Evolutionary conservation across 2,329 filamentous ascomycete genomes (phyloP), one percentile per base, ranked within the genome.

Genomic region (Macroventuria anomochaeta): DNA sequence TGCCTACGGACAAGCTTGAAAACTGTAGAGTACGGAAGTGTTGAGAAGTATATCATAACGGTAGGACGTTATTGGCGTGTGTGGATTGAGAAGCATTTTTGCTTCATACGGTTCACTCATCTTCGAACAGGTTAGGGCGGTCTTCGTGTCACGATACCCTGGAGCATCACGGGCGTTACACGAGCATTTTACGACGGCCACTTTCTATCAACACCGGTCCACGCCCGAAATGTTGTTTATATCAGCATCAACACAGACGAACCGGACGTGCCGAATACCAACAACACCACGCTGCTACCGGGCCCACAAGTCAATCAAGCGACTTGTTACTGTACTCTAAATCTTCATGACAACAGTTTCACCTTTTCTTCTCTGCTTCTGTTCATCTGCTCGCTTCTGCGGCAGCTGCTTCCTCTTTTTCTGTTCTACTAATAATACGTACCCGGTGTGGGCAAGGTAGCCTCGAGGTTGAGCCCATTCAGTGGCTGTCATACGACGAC

Each of bases 361-460:
- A 55, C 29, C 17, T 54, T 62, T 48, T 44, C 20, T 53, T 34
- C 49, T 55, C 39, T 46, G 59, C 38, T 55, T 51, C 31, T 52
- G 20, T 48, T 25, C 23, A 32, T 42, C 37, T 46, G 39, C 43
- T 48, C 21, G 23, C 40, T 36, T 39, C 29, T 20, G 20, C 39
- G 36, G 33, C 32, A 28, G 46, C 18, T 41, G 26, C 26, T 39
- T 32, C 15, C 13, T 28, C 7, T n/a, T 18, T 41, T 3, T 10
- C 4, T 13, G 11, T 11, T 7, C 25, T 46, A 61, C 63, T 68
- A 54, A 68, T 54, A 0, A 68, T 54, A 0, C 42, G 20, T 46
- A 62, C 63, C 62, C 59, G 63, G 68, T 66, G 68, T 58, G 66
- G 67, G 64, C 52, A 61, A 69, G 67, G 51, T 42, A 39, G 28